These are phyloP conservation scores for Ganoderma sinense DNA, from an alignment of 1,284 basidiomycete genomes.

Conservation along the genomic window DNA sequence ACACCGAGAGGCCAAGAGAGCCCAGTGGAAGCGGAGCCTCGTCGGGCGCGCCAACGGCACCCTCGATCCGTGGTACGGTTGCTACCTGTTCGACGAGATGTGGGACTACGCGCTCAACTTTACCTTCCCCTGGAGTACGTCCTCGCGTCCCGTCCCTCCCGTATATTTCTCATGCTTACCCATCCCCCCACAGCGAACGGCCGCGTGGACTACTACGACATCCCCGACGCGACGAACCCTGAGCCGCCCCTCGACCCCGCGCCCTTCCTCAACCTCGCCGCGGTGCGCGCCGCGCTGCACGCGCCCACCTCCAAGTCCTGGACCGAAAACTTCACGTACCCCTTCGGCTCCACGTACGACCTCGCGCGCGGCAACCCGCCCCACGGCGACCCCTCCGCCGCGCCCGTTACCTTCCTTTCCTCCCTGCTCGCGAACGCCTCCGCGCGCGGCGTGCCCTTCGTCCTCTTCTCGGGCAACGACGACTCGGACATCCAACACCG, in stretches of 20 bases:
- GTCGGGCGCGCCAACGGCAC: conserved; percentile 36
- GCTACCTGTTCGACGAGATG: conserved; percentile 41
- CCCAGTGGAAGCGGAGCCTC: conserved; percentile 35
- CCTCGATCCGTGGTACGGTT: conserved; percentile 45
- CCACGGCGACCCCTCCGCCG: conserved; percentile 52
- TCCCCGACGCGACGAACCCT: conserved; percentile 62
- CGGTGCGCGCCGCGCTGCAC: conserved; percentile 64
- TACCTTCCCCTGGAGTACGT: conserved; percentile 69
- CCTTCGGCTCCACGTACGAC: conserved; percentile 49
- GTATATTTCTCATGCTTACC: background rate
- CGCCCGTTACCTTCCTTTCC: conserved; percentile 39
- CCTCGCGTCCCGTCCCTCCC: background rate
- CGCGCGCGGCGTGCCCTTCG: conserved; percentile 35
- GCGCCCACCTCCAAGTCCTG: conserved; percentile 69
- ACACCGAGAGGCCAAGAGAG: conserved; percentile 23
- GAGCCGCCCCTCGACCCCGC: conserved; percentile 53
- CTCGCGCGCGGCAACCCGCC: conserved; percentile 30
- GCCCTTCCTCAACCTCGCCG: conserved; percentile 66
- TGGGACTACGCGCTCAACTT: conserved; percentile 45
- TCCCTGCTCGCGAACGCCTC: conserved; percentile 40
- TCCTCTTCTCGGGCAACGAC: conserved; percentile 43
- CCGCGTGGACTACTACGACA: conserved; percentile 50
- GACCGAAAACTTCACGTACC: conserved; percentile 54
- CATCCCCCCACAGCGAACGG: conserved; percentile 23
- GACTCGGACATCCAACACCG: conserved; percentile 37